Evolutionary conservation across 2,329 filamentous ascomycete genomes (phyloP).

Genomic region (Talaromyces sp.): DNA sequence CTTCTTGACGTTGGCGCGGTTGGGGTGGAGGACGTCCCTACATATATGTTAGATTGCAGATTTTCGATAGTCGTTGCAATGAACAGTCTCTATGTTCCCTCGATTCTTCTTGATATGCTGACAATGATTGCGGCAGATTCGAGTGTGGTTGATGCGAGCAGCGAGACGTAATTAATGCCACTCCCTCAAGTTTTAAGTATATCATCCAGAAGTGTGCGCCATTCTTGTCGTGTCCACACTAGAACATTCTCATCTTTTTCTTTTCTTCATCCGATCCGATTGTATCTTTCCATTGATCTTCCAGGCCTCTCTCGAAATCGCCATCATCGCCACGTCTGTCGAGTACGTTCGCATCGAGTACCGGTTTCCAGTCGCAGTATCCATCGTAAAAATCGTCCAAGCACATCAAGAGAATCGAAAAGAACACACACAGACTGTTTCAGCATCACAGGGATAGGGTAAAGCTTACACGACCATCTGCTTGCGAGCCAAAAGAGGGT

Average conservation of each 20-base stretch:
- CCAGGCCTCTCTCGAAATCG: neutral
- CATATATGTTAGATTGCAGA: neutral
- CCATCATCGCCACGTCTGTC: neutral
- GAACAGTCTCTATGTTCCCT: constrained; percentile 17
- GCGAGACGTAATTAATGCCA: neutral
- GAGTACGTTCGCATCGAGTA: constrained; percentile 1
- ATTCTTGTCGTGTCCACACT: neutral
- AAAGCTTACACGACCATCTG: constrained; percentile 97
- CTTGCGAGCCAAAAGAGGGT: constrained; percentile 97
- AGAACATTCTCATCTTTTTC: too few species aligned
- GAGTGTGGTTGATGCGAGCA: neutral
- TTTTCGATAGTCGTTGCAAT: neutral
- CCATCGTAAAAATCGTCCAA: constrained; percentile 12
- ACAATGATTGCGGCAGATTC: neutral
- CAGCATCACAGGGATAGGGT: neutral
- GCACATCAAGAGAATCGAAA: constrained; percentile 24
- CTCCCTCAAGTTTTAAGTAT: neutral
- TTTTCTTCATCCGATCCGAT: neutral
- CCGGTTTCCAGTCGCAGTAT: neutral
- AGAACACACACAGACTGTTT: constrained; percentile 14
- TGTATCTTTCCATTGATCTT: neutral
- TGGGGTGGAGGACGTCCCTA: constrained; percentile 99
- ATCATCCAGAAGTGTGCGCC: neutral
- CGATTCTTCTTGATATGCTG: neutral
- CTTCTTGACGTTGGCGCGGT: constrained; percentile 98